A percentile compares a stretch with the other conserved stretches of the same genome.
Conservation (phyloP, 768 basidiomycete genomes). For the Mycena rebaudengoi region DNA sequence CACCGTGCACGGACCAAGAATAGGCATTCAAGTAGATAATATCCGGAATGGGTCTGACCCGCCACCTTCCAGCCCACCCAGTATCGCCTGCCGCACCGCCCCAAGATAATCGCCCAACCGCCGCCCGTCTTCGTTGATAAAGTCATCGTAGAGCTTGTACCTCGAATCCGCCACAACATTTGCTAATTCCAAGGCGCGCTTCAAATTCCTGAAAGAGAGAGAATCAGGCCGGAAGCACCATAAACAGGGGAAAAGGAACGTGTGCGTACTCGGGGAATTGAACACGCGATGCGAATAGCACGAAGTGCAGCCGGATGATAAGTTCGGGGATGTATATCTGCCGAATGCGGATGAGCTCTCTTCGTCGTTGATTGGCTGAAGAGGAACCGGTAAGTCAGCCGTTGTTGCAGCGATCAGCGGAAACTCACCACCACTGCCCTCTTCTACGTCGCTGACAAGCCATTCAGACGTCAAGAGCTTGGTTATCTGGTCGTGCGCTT, state of each 20-base stretch:
- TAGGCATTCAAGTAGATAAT: constrained; percentile 29
- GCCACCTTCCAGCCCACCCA: constrained; percentile 77
- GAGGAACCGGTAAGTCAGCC: not conserved
- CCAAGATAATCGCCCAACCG: constrained; percentile 78
- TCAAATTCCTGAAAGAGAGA: constrained; percentile 66
- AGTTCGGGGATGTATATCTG: constrained; percentile 92
- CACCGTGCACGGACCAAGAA: not conserved
- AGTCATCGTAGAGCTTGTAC: constrained; percentile 87
- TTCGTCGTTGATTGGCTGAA: constrained; percentile 60
- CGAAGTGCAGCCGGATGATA: constrained; percentile 82
- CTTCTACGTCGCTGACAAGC: constrained; percentile 67
- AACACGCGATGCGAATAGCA: constrained; percentile 70
- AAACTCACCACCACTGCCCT: constrained; percentile 47
- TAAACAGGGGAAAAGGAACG: constrained; percentile 16
- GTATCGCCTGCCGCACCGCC: constrained; percentile 73
- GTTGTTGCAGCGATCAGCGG: not conserved
- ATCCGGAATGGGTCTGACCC: constrained; percentile 81
- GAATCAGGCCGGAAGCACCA: not conserved
- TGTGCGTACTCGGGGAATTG: constrained; percentile 76
- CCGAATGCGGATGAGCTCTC: constrained; percentile 82
- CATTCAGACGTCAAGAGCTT: constrained; percentile 82
- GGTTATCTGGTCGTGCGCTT: constrained; percentile 68
- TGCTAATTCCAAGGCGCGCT: constrained; percentile 77
- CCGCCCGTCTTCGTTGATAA: constrained; percentile 68
- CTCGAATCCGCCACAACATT: constrained; percentile 90